Evolutionary conservation across 306 rosid genomes (phyloP), one percentile per base, ranked within the genome.

Genomic region (Gastrolobium villosum): DNA sequence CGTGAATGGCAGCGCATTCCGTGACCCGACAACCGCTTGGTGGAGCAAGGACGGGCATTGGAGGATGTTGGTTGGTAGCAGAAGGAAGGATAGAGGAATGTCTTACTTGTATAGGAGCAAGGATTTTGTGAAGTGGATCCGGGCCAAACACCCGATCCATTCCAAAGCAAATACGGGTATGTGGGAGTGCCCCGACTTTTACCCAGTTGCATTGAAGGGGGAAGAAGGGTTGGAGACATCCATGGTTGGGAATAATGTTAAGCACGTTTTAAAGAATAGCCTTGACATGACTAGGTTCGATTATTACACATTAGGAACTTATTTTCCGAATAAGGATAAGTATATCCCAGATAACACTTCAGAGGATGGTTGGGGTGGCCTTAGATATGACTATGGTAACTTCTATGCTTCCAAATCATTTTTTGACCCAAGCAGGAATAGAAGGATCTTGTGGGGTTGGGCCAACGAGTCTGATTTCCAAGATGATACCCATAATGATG

Each of bases 141-240:
- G 82, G 75, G 91, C 94, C 54, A 45, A 86, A 13, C 96, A 95
- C 57, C 97, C 99, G 5, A 44, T 95, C 6, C 98, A 91, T 77
- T 84, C 95, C 0, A 30, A 68, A 2, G 39, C 79, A 0, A 7
- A 3, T 0, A 95, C 97, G 5, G 99, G 99, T 3, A 91, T 92
- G 97, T 95, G 97, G 99, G 98, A 95, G 36, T 95, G 99, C 71
- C 97, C 96, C 0, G 98, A 95, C 66, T 92, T 92, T 50, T 95
- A 48, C 78, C 98, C 97, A 0, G 98, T 95, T 70, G 14, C 84
- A 0, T 1, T 73, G 48, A 1, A 2, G 0, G 81, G 90, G 0
- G 69, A 50, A 2, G 5, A 3, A 0, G 97, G 99, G 52, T 62
- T 92, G 83, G 97, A 92, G 39, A 39, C 85, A 0, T 89, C 94